Base-by-base conservation (phyloP, 805 yeast species). In the Monosporozyma aquatica region DNA sequence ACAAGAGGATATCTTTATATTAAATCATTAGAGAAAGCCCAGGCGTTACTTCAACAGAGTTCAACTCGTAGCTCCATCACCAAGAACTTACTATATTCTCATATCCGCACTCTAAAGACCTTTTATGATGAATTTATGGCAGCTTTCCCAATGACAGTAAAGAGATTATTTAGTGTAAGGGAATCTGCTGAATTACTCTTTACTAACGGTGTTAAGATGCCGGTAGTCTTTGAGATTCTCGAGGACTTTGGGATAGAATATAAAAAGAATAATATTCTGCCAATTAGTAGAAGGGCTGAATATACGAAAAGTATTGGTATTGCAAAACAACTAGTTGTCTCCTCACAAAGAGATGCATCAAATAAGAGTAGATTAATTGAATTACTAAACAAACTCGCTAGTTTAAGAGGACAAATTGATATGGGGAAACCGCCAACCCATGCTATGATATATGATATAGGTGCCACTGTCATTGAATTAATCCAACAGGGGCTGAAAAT, bases 171-270 rank as follows among this genome's bases (percentile, higher is more conserved):
- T 13, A 15, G 38, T 6, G 40, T 46, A 36, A 48, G 51, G 40
- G 60, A 57, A 24, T 47, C 58, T 13, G 55, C 54, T 3, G 58
- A 55, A 34, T 32, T 43, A 14, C 45, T 57, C 15, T 57, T 52
- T 29, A 36, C 43, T 6, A 56, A 56, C 45, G 60, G 60, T 25
- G 57, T 57, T 2, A 57, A 56, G 35, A 57, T 57, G 59, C 62
- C 62, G 1, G 25, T 48, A 11, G 60, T 57, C 1, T 54, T 46
- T 39, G 59, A 55, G 33, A 43, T 50, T 6, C 30, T 57, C 18
- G 58, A 57, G 41, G 59, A 57, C 42, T 53, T 50, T 45, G 62
- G 62, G 28, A 44, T 57, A 6, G 41, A 42, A 11, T 55, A 41
- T 40, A 38, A 43, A 13, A 47, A 53, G 26, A 23, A 34, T 1